phyloP scores from a whole-genome alignment of 1,139 yeast species.

The Pichia kudriavzevii region DNA sequence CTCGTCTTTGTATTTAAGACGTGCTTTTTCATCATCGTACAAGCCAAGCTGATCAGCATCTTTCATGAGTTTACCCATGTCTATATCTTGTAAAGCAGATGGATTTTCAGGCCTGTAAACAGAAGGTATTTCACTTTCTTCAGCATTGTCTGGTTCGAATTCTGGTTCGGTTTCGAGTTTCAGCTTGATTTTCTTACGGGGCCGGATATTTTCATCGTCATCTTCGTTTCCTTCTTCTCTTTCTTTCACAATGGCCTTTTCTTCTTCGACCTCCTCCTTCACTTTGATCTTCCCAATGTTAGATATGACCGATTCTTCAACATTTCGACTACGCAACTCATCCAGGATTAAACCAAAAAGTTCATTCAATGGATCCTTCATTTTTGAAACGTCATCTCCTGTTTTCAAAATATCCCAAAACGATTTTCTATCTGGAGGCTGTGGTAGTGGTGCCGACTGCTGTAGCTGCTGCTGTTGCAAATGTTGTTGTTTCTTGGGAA shows the following conservation, averaged over 20 bases:
- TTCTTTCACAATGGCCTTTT: neutral
- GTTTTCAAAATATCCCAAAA: too few relatives aligned
- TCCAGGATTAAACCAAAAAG: too few relatives aligned
- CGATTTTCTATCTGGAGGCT: slow-evolving; percentile 1
- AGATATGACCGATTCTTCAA: too few relatives aligned
- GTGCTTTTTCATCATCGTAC: slow-evolving; percentile 25
- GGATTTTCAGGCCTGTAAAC: slow-evolving; percentile 18
- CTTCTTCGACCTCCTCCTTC: neutral
- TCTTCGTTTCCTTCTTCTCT: slow-evolving; percentile 11
- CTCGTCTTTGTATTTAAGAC: slow-evolving; percentile 22
- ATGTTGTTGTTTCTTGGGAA: neutral
- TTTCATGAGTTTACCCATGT: slow-evolving; percentile 17
- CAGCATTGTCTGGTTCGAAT: neutral
- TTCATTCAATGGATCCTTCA: too few relatives aligned
- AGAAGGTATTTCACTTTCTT: slow-evolving; percentile 20
- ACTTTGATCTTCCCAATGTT: too few relatives aligned
- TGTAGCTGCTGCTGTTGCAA: neutral
- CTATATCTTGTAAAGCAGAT: slow-evolving; percentile 13
- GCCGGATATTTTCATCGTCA: slow-evolving; percentile 1
- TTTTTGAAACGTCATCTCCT: too few relatives aligned
- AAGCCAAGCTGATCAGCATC: slow-evolving; percentile 18
- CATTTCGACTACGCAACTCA: too few relatives aligned
- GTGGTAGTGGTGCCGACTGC: neutral
- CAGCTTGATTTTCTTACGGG: slow-evolving; percentile 10
- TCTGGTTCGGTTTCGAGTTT: slow-evolving; percentile 1